Evolutionary conservation across 2,329 filamentous ascomycete species (phyloP), one percentile per base, ranked within the genome.

Genomic region (Fusarium chuoi): DNA sequence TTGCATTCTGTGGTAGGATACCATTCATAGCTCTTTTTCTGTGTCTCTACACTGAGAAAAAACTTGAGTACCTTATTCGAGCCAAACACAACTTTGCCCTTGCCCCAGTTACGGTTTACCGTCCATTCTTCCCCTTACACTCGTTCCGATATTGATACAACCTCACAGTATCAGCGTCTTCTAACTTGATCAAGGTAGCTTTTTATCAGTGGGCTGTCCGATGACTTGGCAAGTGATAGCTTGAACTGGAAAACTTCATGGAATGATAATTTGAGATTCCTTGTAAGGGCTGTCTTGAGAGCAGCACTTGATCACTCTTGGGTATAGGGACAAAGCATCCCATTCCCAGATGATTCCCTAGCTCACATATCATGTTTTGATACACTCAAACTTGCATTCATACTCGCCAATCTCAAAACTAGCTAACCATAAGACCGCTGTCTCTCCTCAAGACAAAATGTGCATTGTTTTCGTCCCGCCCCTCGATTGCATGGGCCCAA

Each of bases 41-140:
- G n/a, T 11, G 2, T 3, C 9, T 22, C 1, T 6, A 33, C 17
- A 9, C 30, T 36, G 1, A 20, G 18, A 4, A 17, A 2, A 3
- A 22, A 6, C 0, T 1, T 15, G 8, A 15, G 2, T 20, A 8
- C 17, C 22, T 20, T 24, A 6, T 24, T 24, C 12, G 11, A 14
- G 5, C 24, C 30, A 24, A 15, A 15, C 12, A 20, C n/a, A 6
- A 1, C 17, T 35, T 15, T 20, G 1, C 12, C 48, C 22, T 24
- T 4, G 30, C 22, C 8, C 11, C 17, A 51, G 17, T 20, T 24
- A 24, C n/a, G 4, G n/a, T 14, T 51, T 11, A 14, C 17, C 22
- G 2, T 14, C 5, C 28, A n/a, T n/a, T 48, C 20, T 44, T 49
- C 5, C 24, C 45, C 14, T n/a, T 8, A 17, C 20, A 13, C 46